Conservation (phyloP, 2,329 filamentous ascomycete species). For the Aphanocladium album region DNA sequence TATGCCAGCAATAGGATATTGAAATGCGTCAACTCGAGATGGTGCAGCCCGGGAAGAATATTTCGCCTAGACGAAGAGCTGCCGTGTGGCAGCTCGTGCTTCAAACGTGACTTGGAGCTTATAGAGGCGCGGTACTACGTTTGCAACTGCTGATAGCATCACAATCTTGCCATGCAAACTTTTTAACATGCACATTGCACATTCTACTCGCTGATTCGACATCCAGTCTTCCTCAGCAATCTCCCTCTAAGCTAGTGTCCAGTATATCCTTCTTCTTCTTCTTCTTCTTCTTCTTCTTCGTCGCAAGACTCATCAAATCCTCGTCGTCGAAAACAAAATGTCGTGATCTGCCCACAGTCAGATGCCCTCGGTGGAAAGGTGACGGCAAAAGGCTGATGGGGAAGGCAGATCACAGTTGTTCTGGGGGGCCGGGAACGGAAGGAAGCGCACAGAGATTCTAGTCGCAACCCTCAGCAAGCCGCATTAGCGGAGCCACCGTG, state of each 20-base stretch:
- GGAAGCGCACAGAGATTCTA: slow-evolving; percentile 43
- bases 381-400: slow-evolving; percentile 36
- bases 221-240: background rate
- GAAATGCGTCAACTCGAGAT: background rate
- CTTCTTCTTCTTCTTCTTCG: too few species aligned
- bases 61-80: background rate
- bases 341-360: slow-evolving; percentile 50
- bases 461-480: slow-evolving; percentile 52
- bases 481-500: slow-evolving; percentile 47
- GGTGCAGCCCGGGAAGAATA: background rate
- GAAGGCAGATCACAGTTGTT: slow-evolving; percentile 43
- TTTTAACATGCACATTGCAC: background rate
- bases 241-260: background rate
- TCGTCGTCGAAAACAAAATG: slow-evolving; percentile 23
- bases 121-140: background rate
- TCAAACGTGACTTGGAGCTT: too few species aligned
- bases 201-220: background rate
- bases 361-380: slow-evolving; percentile 33
- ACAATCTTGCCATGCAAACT: background rate
- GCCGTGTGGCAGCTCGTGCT: too few species aligned
- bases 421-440: slow-evolving; percentile 52
- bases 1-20: background rate
- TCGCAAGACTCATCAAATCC: background rate
- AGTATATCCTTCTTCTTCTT: too few species aligned
- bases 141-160: background rate